These are phyloP conservation scores for Odonthalia washingtoniensis DNA, from an alignment of 31 red algal genomes.

Conservation along the genomic window DNA sequence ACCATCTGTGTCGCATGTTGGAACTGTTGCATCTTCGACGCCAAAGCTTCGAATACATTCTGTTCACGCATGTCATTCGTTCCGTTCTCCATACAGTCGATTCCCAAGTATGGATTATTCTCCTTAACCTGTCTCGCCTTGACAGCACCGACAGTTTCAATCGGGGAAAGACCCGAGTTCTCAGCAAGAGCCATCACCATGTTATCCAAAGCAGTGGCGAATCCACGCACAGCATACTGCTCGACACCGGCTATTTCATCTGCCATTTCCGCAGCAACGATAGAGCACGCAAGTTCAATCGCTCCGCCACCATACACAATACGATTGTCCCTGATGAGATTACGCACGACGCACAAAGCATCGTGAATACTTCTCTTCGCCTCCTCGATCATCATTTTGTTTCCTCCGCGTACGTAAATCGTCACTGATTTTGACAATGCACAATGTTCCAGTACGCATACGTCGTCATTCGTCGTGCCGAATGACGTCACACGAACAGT, in stretches of 20 bases:
- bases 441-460: constrained; percentile 97
- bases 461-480: constrained; percentile 95
- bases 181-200: constrained; percentile 95
- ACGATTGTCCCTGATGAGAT: constrained; percentile 94
- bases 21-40: constrained; percentile 94
- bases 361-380: constrained; percentile 99
- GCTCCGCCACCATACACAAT: constrained; percentile 98
- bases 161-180: constrained; percentile 91
- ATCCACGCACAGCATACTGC: constrained; percentile 94
- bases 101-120: constrained; percentile 83
- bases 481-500: constrained; percentile 90
- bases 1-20: constrained; percentile 96
- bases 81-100: constrained; percentile 92
- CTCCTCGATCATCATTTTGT: constrained; percentile 99
- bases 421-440: constrained; percentile 92
- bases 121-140: constrained; percentile 90
- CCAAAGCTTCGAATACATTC: constrained; percentile 94
- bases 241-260: constrained; percentile 89
- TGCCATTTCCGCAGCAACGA: constrained; percentile 81
- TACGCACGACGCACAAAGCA: constrained; percentile 97
- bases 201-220: constrained; percentile 93
- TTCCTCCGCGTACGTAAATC: constrained; percentile 96
- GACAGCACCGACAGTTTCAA: constrained; percentile 82
- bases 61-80: constrained; percentile 98
- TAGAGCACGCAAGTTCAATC: constrained; percentile 93